Conservation (phyloP, 768 basidiomycete genomes). For the Leccinum variicolor region DNA sequence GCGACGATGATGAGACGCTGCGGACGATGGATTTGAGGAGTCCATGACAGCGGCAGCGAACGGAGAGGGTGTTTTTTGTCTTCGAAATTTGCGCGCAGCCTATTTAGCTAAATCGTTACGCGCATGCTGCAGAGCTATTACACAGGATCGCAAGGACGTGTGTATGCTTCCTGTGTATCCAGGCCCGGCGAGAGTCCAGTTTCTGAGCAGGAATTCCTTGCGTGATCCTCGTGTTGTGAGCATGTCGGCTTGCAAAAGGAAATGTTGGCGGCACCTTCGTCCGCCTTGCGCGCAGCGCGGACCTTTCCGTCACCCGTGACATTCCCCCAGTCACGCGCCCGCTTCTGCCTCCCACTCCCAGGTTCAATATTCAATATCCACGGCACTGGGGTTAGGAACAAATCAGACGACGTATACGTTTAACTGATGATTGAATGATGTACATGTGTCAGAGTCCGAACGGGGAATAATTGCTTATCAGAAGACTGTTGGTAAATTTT, state of each 20-base stretch:
- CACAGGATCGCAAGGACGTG: background rate
- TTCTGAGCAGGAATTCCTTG: background rate
- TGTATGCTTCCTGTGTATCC: background rate
- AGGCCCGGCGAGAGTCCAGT: background rate
- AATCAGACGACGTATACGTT: too few species aligned
- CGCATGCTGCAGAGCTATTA: background rate
- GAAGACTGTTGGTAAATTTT: too few species aligned
- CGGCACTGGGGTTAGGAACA: too few species aligned
- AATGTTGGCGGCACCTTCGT: background rate
- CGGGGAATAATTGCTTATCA: too few species aligned
- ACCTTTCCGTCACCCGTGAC: too few species aligned
- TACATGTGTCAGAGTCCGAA: too few species aligned
- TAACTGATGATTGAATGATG: too few species aligned
- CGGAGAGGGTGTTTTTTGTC: background rate
- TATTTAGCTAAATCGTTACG: background rate
- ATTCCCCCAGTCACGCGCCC: too few species aligned
- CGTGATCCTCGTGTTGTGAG: background rate
- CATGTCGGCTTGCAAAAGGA: too few species aligned
- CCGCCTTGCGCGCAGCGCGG: background rate
- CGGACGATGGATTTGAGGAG: background rate
- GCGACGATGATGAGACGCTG: background rate
- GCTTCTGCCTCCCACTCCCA: too few species aligned
- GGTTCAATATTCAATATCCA: too few species aligned
- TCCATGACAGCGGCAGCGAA: constrained; percentile 7
- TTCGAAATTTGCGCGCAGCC: background rate